phyloP scores from a whole-genome alignment of 306 rosid species.

The Lotus japonicus region DNA sequence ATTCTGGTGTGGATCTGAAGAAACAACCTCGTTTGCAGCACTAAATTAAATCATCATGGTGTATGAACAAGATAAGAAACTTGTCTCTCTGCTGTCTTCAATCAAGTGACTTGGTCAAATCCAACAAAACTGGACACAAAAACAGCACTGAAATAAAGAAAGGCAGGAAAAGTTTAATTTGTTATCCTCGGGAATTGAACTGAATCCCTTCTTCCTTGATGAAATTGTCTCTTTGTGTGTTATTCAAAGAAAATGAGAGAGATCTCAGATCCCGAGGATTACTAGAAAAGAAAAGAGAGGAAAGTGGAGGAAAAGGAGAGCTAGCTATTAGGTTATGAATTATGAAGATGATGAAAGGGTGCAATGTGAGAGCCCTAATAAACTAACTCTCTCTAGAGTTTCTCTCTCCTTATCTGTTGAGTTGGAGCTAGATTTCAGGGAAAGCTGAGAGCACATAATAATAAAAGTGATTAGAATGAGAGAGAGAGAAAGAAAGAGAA shows the following conservation, averaged over 20 bases:
- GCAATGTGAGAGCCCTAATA: conserved; percentile 48
- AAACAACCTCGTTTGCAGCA: conserved; percentile 19
- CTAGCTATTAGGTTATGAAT: conserved; percentile 16
- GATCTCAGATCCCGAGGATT: conserved; percentile 67
- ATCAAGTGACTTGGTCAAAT: conserved; percentile 19
- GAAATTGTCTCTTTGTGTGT: neutral
- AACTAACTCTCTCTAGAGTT: conserved; percentile 38
- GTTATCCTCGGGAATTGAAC: conserved; percentile 61
- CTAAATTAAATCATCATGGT: neutral
- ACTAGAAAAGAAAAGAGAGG: neutral
- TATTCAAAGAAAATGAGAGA: conserved; percentile 17
- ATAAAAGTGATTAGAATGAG: conserved; percentile 23
- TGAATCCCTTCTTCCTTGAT: neutral
- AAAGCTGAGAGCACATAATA: conserved; percentile 33
- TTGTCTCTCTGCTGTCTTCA: neutral
- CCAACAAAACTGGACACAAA: conserved; percentile 31
- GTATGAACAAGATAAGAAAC: neutral
- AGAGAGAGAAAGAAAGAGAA: conserved; percentile 28
- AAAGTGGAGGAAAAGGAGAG: neutral
- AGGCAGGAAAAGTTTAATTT: conserved; percentile 1
- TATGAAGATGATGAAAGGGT: neutral
- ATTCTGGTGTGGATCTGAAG: conserved; percentile 32
- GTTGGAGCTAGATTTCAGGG: conserved; percentile 61
- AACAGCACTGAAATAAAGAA: conserved; percentile 7
- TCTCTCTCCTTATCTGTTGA: conserved; percentile 47